Conservation (phyloP, 305 asterid genomes). For the Fraxinus floribunda region DNA sequence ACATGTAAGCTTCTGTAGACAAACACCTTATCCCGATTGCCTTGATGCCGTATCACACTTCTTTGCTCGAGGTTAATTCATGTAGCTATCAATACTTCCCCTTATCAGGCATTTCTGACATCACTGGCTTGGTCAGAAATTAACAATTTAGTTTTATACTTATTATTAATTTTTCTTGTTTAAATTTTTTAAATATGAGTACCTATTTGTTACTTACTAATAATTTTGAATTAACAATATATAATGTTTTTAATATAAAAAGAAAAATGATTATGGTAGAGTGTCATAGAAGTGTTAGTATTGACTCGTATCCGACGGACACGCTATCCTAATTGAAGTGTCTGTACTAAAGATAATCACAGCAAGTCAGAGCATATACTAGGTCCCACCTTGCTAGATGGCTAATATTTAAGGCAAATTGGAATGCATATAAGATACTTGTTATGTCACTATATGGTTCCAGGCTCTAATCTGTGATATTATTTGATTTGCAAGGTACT, state of each 20-base stretch:
- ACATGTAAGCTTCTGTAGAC: background rate
- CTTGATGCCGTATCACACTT: background rate
- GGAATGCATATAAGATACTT: background rate
- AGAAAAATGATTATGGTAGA: too few relatives aligned
- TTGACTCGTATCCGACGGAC: too few relatives aligned
- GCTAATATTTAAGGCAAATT: background rate
- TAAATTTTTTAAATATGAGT: too few relatives aligned
- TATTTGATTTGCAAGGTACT: constrained; percentile 56
- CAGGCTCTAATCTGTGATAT: constrained; percentile 10
- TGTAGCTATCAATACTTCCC: background rate
- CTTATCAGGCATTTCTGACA: background rate
- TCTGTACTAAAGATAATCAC: background rate
- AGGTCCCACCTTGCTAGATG: background rate
- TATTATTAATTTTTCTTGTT: too few relatives aligned
- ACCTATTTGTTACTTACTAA: background rate
- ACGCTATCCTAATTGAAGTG: too few relatives aligned
- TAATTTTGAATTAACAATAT: too few relatives aligned
- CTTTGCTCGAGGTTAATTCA: background rate
- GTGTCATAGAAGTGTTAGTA: too few relatives aligned
- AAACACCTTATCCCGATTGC: background rate
- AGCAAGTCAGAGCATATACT: background rate
- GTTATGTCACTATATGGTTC: background rate
- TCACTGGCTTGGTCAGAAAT: background rate
- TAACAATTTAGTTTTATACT: background rate
- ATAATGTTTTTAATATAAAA: too few relatives aligned